Evolutionary conservation across 805 yeast genomes (phyloP).

Genomic region (Candida methanosorbosa): DNA sequence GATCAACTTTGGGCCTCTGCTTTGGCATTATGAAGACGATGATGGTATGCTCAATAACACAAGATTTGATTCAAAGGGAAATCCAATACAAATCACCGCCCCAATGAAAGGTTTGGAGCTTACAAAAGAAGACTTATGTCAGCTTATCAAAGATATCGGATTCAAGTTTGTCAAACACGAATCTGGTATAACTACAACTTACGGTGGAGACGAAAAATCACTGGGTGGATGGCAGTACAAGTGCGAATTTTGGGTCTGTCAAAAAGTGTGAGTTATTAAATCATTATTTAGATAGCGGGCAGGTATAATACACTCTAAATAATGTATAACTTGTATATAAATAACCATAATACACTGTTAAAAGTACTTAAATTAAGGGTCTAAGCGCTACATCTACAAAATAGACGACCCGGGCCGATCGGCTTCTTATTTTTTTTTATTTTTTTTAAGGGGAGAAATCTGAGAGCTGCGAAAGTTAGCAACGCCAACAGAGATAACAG

Average conservation of each 20-base stretch:
- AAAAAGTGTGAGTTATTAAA: too few relatives aligned
- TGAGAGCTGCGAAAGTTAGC: too few relatives aligned
- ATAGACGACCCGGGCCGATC: too few relatives aligned
- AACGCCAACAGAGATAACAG: too few relatives aligned
- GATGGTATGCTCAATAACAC: slow-evolving; percentile 19
- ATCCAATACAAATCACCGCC: slow-evolving; percentile 17
- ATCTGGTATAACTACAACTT: slow-evolving; percentile 36
- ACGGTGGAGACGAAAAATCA: slow-evolving; percentile 41
- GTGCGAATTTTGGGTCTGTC: slow-evolving; percentile 66
- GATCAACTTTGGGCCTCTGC: slow-evolving; percentile 61
- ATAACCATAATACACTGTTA: too few relatives aligned
- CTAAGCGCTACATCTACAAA: too few relatives aligned
- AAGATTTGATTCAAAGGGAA: slow-evolving; percentile 12
- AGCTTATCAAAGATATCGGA: slow-evolving; percentile 37
- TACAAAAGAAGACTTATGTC: slow-evolving; percentile 43
- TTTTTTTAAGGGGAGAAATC: too few relatives aligned
- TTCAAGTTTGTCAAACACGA: slow-evolving; percentile 40
- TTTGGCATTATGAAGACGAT: slow-evolving; percentile 65
- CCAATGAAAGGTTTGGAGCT: slow-evolving; percentile 53
- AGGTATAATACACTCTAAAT: too few relatives aligned
- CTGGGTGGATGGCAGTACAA: slow-evolving; percentile 49
- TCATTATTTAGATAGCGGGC: too few relatives aligned
- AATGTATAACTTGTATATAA: too few relatives aligned
- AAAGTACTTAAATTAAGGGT: too few relatives aligned
- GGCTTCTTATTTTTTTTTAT: too few relatives aligned